A percentile compares a stretch with the other conserved stretches of the same genome.
Conservation (phyloP, 2,329 filamentous ascomycete genomes). For the Colletotrichum agaves region DNA sequence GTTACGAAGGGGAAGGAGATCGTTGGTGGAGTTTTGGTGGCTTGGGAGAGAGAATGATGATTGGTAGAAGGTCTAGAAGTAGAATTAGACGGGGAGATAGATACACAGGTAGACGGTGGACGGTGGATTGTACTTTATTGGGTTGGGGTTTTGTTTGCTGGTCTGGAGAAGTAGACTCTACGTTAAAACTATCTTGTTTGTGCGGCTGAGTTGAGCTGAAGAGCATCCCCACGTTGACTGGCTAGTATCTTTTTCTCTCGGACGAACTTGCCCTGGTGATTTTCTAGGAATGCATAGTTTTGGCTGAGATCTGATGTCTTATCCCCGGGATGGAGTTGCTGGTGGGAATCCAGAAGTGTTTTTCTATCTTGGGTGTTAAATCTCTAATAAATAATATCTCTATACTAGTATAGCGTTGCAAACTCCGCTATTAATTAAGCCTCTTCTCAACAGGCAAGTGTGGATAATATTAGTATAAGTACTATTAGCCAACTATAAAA, state of each 20-base stretch:
- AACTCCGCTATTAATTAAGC: no score
- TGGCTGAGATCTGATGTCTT: neutral
- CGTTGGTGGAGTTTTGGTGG: conserved; percentile 53
- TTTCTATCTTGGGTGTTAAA: no score
- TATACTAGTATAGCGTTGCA: no score
- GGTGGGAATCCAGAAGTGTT: no score
- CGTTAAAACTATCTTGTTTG: neutral
- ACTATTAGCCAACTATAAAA: no score
- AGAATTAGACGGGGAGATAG: neutral
- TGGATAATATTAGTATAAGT: no score
- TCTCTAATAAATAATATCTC: no score
- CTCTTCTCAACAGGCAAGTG: no score
- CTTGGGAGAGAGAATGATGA: conserved; percentile 43
- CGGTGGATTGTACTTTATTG: neutral
- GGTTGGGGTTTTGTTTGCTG: neutral
- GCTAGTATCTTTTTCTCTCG: neutral
- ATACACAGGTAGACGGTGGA: neutral
- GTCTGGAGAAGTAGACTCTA: neutral
- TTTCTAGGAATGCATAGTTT: neutral
- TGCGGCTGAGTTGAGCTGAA: neutral
- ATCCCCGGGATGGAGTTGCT: neutral
- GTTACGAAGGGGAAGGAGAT: conserved; percentile 70
- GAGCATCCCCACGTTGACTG: neutral
- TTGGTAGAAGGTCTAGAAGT: neutral
- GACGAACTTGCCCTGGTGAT: neutral